Evolutionary conservation across 2,329 filamentous ascomycete genomes (phyloP).

Genomic region (Tolypocladium endophyticum): DNA sequence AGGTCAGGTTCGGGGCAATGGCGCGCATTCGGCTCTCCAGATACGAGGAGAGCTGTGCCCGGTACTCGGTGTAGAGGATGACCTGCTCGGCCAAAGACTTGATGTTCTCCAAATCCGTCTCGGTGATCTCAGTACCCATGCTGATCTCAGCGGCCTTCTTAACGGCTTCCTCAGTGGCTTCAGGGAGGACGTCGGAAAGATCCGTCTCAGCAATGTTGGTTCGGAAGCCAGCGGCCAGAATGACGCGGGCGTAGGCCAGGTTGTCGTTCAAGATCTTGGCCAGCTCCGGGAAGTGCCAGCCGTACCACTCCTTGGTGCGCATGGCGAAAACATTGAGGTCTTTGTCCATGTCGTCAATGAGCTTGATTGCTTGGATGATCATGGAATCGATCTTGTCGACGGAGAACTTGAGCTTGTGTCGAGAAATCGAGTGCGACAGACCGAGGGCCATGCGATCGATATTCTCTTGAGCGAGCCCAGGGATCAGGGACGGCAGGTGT

Average conservation of each 20-base stretch:
- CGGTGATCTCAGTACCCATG: constrained; percentile 96
- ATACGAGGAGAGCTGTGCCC: constrained; percentile 78
- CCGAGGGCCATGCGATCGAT: constrained; percentile 91
- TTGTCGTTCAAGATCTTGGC: constrained; percentile 97
- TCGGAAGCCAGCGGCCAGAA: constrained; percentile 82
- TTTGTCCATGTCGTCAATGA: constrained; percentile 95
- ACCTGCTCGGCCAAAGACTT: constrained; percentile 87
- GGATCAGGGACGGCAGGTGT: constrained; percentile 81
- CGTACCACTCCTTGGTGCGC: constrained; percentile 99
- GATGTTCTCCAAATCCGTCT: constrained; percentile 89
- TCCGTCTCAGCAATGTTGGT: constrained; percentile 67
- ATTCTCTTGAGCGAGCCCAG: constrained; percentile 73
- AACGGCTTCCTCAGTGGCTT: constrained; percentile 85
- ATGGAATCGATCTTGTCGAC: constrained; percentile 98
- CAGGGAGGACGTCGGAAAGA: constrained; percentile 82
- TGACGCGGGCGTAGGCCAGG: constrained; percentile 80
- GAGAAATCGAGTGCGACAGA: constrained; percentile 91
- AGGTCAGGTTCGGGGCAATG: constrained; percentile 90
- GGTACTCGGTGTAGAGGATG: constrained; percentile 83
- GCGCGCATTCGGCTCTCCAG: constrained; percentile 90
- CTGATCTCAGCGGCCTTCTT: constrained; percentile 93
- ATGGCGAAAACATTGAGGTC: constrained; percentile 98
- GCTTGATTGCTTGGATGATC: constrained; percentile 94
- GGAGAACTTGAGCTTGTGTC: constrained; percentile 97
- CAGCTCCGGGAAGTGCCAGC: constrained; percentile 99